Conservation (phyloP, 1,139 yeast genomes). For the Casaregolazyma suthepensis region DNA sequence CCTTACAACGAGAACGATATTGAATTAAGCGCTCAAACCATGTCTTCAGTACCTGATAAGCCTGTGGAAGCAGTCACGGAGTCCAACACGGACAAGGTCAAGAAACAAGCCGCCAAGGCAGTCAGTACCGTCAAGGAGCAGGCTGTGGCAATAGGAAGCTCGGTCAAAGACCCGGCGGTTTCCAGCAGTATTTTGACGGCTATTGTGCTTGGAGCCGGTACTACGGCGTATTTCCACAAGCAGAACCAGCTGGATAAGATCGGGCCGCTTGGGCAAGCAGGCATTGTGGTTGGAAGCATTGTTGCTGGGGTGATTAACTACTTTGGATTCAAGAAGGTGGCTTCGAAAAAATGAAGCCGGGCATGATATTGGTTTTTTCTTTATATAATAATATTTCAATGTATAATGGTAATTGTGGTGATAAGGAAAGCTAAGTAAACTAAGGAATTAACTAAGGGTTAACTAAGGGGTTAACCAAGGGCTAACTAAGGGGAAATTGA, state of each 20-base stretch:
- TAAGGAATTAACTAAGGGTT: background rate
- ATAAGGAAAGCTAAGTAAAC: background rate
- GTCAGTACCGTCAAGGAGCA: constrained; percentile 14
- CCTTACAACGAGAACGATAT: background rate
- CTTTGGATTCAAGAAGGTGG: constrained; percentile 24
- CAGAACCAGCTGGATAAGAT: constrained; percentile 28
- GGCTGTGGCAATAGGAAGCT: constrained; percentile 19
- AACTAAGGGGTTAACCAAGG: no score
- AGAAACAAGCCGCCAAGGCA: constrained; percentile 12
- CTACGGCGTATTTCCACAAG: constrained; percentile 25
- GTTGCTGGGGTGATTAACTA: constrained; percentile 27
- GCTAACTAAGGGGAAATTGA: background rate
- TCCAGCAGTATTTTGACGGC: constrained; percentile 27
- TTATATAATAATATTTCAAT: background rate
- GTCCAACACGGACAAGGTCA: constrained; percentile 10
- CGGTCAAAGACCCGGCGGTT: constrained; percentile 28
- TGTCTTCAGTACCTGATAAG: background rate
- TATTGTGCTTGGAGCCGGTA: constrained; percentile 26
- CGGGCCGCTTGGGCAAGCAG: constrained; percentile 22
- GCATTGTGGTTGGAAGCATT: constrained; percentile 25
- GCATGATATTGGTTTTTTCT: background rate
- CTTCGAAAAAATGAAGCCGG: background rate
- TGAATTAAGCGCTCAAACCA: background rate
- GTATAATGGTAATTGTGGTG: background rate
- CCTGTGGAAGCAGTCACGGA: background rate